Conservation (phyloP, 2,329 filamentous ascomycete species). For the Leptographium radiaticola region DNA sequence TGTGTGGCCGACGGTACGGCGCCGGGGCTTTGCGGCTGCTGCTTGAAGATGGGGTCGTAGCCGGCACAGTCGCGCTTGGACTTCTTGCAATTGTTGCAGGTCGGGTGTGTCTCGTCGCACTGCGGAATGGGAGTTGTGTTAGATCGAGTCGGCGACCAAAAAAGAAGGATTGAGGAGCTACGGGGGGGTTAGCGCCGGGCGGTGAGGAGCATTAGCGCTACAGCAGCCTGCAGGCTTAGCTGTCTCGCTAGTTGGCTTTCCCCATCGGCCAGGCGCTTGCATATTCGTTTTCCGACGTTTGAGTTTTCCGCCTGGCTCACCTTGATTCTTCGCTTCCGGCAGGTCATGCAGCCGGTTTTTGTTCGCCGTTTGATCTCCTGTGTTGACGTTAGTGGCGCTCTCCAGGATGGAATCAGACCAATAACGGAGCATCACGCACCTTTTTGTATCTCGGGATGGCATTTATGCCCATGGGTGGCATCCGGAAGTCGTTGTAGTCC, state of each 20-base stretch:
- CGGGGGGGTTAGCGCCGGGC: not conserved
- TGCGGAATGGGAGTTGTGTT: constrained; percentile 21
- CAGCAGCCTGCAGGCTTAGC: not conserved
- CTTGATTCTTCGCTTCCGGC: constrained; percentile 49
- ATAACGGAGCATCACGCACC: constrained; percentile 27
- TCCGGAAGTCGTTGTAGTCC: constrained; percentile 2
- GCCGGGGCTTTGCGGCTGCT: constrained; percentile 32
- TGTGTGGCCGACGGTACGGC: constrained; percentile 1
- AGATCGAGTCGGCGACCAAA: not conserved
- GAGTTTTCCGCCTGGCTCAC: constrained; percentile 18
- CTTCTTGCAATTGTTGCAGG: constrained; percentile 82
- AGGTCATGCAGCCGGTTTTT: constrained; percentile 50
- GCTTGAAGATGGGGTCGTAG: constrained; percentile 80
- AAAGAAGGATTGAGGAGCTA: not conserved
- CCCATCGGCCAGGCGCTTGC: not conserved
- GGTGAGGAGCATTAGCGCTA: not conserved
- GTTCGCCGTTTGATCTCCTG: constrained; percentile 51
- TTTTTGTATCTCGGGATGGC: constrained; percentile 26
- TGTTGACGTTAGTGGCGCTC: not conserved
- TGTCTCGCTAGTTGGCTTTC: not conserved
- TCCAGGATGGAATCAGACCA: constrained; percentile 8
- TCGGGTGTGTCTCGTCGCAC: constrained; percentile 94
- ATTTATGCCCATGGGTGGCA: not conserved
- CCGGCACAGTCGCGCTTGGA: constrained; percentile 77
- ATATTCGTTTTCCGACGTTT: no score